Evolutionary conservation across 108 stramenopile species (phyloP).

Genomic region (Conticribra weissflogii): DNA sequence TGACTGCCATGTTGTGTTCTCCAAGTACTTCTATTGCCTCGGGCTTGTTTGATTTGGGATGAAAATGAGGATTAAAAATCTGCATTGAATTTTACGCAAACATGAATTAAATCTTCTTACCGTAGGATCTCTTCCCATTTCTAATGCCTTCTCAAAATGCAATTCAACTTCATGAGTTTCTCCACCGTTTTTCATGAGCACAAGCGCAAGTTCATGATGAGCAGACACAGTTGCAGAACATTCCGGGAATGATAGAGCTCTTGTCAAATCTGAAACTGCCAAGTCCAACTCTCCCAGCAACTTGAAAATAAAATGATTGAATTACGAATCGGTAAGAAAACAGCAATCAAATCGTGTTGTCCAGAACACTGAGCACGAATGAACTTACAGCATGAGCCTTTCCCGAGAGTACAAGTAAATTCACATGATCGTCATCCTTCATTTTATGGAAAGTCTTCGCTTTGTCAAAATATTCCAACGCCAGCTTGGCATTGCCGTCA

Average conservation of each 20-base stretch:
- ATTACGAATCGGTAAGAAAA: neutral
- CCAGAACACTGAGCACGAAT: neutral
- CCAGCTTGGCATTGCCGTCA: slow-evolving; percentile 22
- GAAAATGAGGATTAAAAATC: too few relatives aligned
- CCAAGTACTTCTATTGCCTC: slow-evolving; percentile 52
- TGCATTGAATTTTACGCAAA: too few relatives aligned
- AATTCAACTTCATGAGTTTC: slow-evolving; percentile 42
- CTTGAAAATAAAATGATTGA: neutral
- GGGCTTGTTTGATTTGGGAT: too few relatives aligned
- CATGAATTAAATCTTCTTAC: too few relatives aligned
- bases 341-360: neutral
- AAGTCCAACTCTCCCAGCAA: slow-evolving; percentile 31
- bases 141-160: slow-evolving; percentile 47
- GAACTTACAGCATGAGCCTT: slow-evolving; percentile 27
- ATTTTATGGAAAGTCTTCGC: slow-evolving; percentile 33
- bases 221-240: slow-evolving; percentile 27
- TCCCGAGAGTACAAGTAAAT: slow-evolving; percentile 34
- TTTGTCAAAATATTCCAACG: slow-evolving; percentile 36
- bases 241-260: slow-evolving; percentile 39
- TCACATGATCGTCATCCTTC: slow-evolving; percentile 41
- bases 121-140: slow-evolving; percentile 48
- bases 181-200: slow-evolving; percentile 23
- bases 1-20: slow-evolving; percentile 46
- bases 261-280: slow-evolving; percentile 41
- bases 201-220: slow-evolving; percentile 48